A percentile compares a stretch with the other conserved stretches of the same genome.
phyloP scores from a whole-genome alignment of 371 early-diverging fungal species.

The Mortierella sp. region DNA sequence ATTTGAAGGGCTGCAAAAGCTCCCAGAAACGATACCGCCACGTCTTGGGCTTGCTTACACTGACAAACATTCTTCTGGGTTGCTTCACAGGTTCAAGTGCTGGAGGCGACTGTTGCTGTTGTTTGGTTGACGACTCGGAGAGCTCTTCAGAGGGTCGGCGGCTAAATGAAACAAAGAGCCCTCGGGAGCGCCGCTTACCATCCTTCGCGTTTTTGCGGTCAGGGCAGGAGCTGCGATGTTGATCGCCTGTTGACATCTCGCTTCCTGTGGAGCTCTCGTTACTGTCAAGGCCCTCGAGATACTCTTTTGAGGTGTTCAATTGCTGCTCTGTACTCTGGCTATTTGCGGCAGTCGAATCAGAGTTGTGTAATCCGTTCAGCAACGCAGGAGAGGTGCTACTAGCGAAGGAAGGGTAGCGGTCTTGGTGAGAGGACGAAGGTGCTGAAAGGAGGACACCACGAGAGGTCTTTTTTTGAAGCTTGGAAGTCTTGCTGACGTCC shows the following conservation, averaged over 20 bases:
- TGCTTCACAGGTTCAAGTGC: slow-evolving; percentile 4
- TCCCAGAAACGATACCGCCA: slow-evolving; percentile 62
- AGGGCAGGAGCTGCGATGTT: not conserved
- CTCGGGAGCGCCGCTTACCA: not conserved
- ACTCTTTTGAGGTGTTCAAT: not conserved
- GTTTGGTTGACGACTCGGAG: not conserved
- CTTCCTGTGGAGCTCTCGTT: not conserved
- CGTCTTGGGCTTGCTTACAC: slow-evolving; percentile 38
- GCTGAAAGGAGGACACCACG: slow-evolving; percentile 8
- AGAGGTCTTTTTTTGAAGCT: not conserved
- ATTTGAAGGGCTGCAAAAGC: slow-evolving; percentile 55
- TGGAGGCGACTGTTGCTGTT: not conserved
- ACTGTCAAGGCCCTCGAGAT: not conserved
- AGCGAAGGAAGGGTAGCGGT: slow-evolving; percentile 25
- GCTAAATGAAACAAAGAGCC: slow-evolving; percentile 21
- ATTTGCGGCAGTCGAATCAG: slow-evolving; percentile 11
- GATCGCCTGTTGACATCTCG: not conserved
- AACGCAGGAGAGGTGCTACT: slow-evolving; percentile 25
- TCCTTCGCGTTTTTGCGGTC: not conserved
- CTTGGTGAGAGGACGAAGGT: slow-evolving; percentile 13
- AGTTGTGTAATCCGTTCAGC: not conserved
- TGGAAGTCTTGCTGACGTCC: not conserved
- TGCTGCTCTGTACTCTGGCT: not conserved
- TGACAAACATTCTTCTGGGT: slow-evolving; percentile 23
- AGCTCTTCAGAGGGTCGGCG: slow-evolving; percentile 5